phyloP scores from a whole-genome alignment of 495 filamentous ascomycete species.

The Podospora pseudopauciseta region DNA sequence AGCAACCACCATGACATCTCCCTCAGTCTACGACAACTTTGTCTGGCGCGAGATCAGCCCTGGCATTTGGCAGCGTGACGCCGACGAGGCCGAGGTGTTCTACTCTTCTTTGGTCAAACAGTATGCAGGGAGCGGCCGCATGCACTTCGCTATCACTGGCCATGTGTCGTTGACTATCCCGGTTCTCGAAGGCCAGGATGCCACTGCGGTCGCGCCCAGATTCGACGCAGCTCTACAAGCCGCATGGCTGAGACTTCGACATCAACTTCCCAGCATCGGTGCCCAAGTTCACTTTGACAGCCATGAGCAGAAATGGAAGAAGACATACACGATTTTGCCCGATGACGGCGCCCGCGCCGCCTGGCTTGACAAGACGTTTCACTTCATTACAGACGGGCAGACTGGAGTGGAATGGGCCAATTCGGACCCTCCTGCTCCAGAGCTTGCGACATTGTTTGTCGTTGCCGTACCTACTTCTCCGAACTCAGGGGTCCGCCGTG shows the following conservation, averaged over 20 bases:
- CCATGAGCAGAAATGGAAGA: constrained; percentile 32
- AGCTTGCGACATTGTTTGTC: constrained; percentile 39
- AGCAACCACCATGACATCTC: neutral
- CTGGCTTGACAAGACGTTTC: constrained; percentile 42
- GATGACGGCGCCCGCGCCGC: constrained; percentile 17
- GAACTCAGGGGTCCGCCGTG: constrained; percentile 19
- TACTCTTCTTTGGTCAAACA: constrained; percentile 38
- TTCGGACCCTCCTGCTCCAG: constrained; percentile 36
- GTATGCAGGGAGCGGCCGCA: constrained; percentile 38
- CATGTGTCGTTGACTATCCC: constrained; percentile 26
- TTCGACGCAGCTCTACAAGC: constrained; percentile 33
- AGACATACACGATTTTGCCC: constrained; percentile 35
- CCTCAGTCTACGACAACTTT: constrained; percentile 5
- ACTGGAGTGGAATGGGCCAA: constrained; percentile 43
- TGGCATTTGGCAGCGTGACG: constrained; percentile 39
- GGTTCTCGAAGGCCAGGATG: neutral
- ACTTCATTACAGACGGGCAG: constrained; percentile 26
- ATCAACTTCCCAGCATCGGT: constrained; percentile 45
- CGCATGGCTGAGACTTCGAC: constrained; percentile 42
- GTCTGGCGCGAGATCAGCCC: constrained; percentile 24
- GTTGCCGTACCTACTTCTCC: constrained; percentile 21
- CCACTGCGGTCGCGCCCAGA: neutral
- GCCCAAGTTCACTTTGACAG: constrained; percentile 34
- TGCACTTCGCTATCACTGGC: constrained; percentile 39
- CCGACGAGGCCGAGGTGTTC: constrained; percentile 45